phyloP scores from a whole-genome alignment of 148 eudicot genomes.

The Heliosperma pusillum region DNA sequence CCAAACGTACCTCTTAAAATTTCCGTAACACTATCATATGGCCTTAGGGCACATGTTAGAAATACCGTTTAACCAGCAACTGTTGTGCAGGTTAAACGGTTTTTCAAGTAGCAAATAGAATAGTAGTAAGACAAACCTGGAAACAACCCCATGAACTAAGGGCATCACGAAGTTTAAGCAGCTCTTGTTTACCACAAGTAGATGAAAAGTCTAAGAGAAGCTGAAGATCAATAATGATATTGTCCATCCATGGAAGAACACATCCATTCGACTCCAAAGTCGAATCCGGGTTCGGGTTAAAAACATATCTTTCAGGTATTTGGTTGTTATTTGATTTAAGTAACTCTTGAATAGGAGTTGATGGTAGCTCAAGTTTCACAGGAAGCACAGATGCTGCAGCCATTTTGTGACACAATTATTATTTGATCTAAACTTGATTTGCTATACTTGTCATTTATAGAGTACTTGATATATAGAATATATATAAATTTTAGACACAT shows the following conservation, averaged over 20 bases:
- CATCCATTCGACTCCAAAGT: neutral
- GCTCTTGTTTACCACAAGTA: slow-evolving; percentile 20
- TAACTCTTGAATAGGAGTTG: slow-evolving; percentile 39
- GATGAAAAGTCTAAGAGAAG: slow-evolving; percentile 30
- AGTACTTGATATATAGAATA: no score
- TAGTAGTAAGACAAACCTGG: slow-evolving; percentile 35
- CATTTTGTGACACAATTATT: neutral
- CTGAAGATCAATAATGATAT: slow-evolving; percentile 41
- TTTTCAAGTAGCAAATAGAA: no score
- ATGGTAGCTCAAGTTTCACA: slow-evolving; percentile 18
- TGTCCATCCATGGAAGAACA: slow-evolving; percentile 14
- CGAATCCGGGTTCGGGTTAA: slow-evolving; percentile 9
- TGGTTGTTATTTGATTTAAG: slow-evolving; percentile 10
- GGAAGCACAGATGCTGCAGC: slow-evolving; percentile 9
- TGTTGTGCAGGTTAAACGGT: no score
- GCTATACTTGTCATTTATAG: neutral
- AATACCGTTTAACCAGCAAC: neutral
- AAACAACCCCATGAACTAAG: slow-evolving; percentile 47
- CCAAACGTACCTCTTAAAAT: no score
- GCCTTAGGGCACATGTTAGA: neutral
- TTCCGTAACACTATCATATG: no score
- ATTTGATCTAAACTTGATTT: neutral
- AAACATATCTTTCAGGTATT: slow-evolving; percentile 34
- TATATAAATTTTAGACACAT: no score
- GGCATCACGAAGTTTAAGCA: slow-evolving; percentile 38